Base-by-base conservation (phyloP, 2,329 filamentous ascomycete species). In the Aspergillus felis region DNA sequence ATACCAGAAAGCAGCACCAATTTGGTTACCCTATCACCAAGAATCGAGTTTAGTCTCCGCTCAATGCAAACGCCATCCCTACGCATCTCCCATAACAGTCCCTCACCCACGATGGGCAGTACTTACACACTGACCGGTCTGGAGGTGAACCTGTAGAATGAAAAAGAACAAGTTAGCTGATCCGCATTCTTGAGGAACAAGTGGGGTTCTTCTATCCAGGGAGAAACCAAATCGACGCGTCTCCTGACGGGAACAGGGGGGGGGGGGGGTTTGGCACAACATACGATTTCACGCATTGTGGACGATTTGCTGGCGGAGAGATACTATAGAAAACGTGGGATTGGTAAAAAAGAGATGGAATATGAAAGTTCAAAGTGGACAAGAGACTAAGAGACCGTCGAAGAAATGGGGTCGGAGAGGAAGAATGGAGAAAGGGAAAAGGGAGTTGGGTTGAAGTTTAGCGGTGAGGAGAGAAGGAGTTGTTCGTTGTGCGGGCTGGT, bases 51-150 rank as follows among this genome's bases (percentile, higher is more conserved):
- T 62, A 68, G 61, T 59, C 24, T 53, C 55, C 17, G 44, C 44
- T 24, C 20, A 24, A 47, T 1, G 14, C 22, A 14, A 24, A 47
- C 22, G 2, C 44, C 25, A 14, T 44, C 14, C 29, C 14, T n/a
- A 25, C 24, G 20, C 14, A 14, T 32, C 24, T 24, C 44, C 44
- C 44, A 47, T 47, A 27, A 27, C 32, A 42, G 32, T 54, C 12
- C 28, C 22, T 41, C 24, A 14, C 17, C 10, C 10, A 27, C 32
- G 24, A 25, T 41, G 54, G 54, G 50, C 27, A 46, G 58, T 60
- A 84, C 87, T 82, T 87, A 96, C 92, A 84, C 93, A 97, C 87
- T 97, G 93, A 81, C 93, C 93, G 86, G 93, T 97, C 85, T 97
- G 93, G 73, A 97, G 91, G 83, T 97, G 93, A 82, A 97, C 92